Conservation (phyloP, 1,139 yeast species). For the Pichia sp. region DNA sequence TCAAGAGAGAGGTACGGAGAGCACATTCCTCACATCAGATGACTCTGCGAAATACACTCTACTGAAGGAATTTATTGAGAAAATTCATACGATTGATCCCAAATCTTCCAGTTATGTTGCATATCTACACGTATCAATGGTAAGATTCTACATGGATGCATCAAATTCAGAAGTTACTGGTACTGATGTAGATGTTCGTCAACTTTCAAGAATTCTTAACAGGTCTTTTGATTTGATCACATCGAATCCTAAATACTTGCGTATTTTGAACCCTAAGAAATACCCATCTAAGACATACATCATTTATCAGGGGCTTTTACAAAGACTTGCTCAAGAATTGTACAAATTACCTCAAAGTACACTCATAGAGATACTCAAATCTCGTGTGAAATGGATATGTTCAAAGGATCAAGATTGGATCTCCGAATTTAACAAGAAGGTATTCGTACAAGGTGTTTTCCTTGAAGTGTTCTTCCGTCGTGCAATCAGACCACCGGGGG, state of each 20-base stretch:
- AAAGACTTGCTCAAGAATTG: slow-evolving; percentile 6
- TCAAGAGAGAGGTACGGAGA: no score
- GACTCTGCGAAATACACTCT: no score
- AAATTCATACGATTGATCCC: no score
- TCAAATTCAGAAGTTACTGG: no score
- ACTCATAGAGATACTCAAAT: slow-evolving; percentile 1
- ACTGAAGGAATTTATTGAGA: no score
- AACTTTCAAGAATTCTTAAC: no score
- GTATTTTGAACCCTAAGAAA: slow-evolving; percentile 11
- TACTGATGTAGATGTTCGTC: no score
- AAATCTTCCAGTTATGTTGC: no score
- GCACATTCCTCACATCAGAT: no score
- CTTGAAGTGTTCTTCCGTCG: slow-evolving; percentile 13
- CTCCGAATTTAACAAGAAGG: slow-evolving; percentile 8
- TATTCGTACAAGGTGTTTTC: slow-evolving; percentile 12
- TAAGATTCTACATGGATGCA: no score
- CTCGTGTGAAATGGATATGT: slow-evolving; percentile 9
- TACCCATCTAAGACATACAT: slow-evolving; percentile 13
- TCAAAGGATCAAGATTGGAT: slow-evolving; percentile 11
- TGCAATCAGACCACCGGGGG: slow-evolving; percentile 1
- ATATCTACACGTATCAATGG: no score
- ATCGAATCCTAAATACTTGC: slow-evolving; percentile 8
- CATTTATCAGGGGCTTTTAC: slow-evolving; percentile 7
- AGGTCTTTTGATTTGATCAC: slow-evolving; percentile 9
- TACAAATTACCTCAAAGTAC: slow-evolving; percentile 2